phyloP scores from a whole-genome alignment of 164 flowering plant species.

The Litsea cubeba region DNA sequence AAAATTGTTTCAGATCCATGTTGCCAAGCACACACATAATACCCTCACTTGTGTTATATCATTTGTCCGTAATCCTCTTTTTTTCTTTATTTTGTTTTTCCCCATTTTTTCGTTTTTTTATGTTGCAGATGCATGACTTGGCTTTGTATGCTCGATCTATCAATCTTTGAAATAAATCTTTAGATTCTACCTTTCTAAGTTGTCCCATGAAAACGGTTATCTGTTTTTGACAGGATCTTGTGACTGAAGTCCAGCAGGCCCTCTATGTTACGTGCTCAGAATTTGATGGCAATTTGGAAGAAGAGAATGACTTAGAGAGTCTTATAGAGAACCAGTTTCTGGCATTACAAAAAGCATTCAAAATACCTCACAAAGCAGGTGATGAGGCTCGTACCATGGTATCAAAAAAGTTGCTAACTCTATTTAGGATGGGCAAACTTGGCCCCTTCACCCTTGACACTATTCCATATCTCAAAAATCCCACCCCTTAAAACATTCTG shows the following conservation, averaged over 20 bases:
- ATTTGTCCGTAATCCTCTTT: neutral
- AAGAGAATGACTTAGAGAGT: slow-evolving; percentile 63
- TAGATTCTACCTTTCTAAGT: neutral
- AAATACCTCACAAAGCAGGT: slow-evolving; percentile 62
- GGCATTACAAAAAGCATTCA: slow-evolving; percentile 68
- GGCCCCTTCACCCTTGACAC: slow-evolving; percentile 86
- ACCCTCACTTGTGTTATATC: too few species aligned
- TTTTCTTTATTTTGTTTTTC: neutral
- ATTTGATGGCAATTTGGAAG: slow-evolving; percentile 64
- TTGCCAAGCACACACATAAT: too few species aligned
- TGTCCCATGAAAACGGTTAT: neutral
- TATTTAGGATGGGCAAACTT: slow-evolving; percentile 83
- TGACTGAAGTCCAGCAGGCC: slow-evolving; percentile 61
- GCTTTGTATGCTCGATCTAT: neutral
- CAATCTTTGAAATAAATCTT: neutral
- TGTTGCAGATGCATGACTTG: neutral
- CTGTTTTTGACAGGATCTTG: slow-evolving; percentile 48
- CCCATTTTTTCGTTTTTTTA: neutral
- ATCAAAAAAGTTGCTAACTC: slow-evolving; percentile 74
- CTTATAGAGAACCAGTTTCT: slow-evolving; percentile 76
- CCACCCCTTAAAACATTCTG: slow-evolving; percentile 2
- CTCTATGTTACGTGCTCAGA: slow-evolving; percentile 49
- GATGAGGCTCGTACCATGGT: slow-evolving; percentile 72
- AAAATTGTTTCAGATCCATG: too few species aligned
- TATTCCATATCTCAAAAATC: slow-evolving; percentile 36